Base-by-base conservation (phyloP, 352 stramenopile species). In the Pythium apleroticum region DNA sequence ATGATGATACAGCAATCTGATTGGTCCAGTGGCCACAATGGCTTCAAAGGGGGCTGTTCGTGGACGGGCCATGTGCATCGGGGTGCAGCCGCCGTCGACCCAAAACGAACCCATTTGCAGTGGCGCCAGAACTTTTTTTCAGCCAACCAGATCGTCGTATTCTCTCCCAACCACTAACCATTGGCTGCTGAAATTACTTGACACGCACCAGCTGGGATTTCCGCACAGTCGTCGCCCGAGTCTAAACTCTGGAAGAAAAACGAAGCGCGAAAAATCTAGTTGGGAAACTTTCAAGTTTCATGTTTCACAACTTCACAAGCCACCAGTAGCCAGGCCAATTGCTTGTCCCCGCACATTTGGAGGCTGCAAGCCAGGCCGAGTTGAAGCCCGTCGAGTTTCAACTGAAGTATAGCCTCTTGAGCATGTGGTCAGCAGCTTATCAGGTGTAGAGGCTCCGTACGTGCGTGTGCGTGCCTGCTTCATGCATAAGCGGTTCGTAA, bases 41-140 rank as follows among this genome's bases (percentile, higher is more conserved):
- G 39, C 39, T 48, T 48, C 39, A 48, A 48, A 48, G 7, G 19
- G 39, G 24, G 39, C 17, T 24, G 39, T 4, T 4, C 19, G 39
- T 48, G 39, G 39, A 48, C 39, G 39, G 39, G 39, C 39, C 39
- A 48, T 8, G 39, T 1, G 39, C 39, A n/a, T 22, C 15, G 4
- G 19, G 8, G 39, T 24, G 39, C 39, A 48, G 39, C 39, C 39
- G 39, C 4, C 39, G 15, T 9, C 39, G 39, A 48, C 39, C 39
- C 39, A 48, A 48, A 48, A 48, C 39, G 39, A 48, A 48, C 39
- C 39, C 39, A 48, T 48, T 48, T 48, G 39, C 39, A 48, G 39
- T 48, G 39, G 39, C 39, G 39, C 15, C 39, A 48, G 39, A 4
- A 14, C 5, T 11, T 24, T 25, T 48, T 25, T 48, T 48, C 12